Conservation (phyloP, 805 yeast species). For the Wickerhamomyces rabaulensis region DNA sequence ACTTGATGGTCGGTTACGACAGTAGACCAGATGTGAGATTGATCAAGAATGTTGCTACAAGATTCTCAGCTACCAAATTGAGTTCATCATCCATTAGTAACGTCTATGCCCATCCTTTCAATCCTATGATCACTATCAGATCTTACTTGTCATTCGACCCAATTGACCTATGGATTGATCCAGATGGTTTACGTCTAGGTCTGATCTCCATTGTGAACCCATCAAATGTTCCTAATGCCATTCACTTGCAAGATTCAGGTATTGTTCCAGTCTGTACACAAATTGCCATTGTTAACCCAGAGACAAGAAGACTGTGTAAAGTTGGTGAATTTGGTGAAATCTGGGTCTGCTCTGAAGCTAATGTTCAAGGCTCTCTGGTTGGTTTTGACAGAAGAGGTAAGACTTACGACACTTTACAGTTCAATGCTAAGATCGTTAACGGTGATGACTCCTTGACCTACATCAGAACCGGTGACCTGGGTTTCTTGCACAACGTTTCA, state of each 20-base stretch:
- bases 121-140: slow-evolving; percentile 79
- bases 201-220: slow-evolving; percentile 75
- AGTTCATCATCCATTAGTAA: slow-evolving; percentile 67
- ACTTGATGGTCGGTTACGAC: slow-evolving; percentile 77
- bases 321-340: slow-evolving; percentile 96
- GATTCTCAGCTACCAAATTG: slow-evolving; percentile 59
- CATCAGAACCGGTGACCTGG: slow-evolving; percentile 89
- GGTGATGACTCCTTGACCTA: slow-evolving; percentile 62
- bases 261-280: slow-evolving; percentile 94
- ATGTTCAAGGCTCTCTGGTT: slow-evolving; percentile 51
- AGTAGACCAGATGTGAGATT: slow-evolving; percentile 66
- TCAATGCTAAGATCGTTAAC: slow-evolving; percentile 57
- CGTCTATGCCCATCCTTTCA: slow-evolving; percentile 72
- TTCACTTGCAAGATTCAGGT: slow-evolving; percentile 89
- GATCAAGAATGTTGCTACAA: slow-evolving; percentile 50
- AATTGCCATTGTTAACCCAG: slow-evolving; percentile 92
- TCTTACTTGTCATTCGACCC: slow-evolving; percentile 89
- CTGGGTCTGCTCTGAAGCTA: slow-evolving; percentile 92
- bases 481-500: slow-evolving; percentile 77
- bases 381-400: slow-evolving; percentile 35
- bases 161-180: slow-evolving; percentile 80
- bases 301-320: slow-evolving; percentile 69
- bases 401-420: slow-evolving; percentile 34
- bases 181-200: slow-evolving; percentile 87
- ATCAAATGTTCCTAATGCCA: slow-evolving; percentile 57